Percentiles rank a stretch among this genome's conserved stretches.
Conservation (phyloP, 2,329 filamentous ascomycete species). For the Penicillium vulpinum region DNA sequence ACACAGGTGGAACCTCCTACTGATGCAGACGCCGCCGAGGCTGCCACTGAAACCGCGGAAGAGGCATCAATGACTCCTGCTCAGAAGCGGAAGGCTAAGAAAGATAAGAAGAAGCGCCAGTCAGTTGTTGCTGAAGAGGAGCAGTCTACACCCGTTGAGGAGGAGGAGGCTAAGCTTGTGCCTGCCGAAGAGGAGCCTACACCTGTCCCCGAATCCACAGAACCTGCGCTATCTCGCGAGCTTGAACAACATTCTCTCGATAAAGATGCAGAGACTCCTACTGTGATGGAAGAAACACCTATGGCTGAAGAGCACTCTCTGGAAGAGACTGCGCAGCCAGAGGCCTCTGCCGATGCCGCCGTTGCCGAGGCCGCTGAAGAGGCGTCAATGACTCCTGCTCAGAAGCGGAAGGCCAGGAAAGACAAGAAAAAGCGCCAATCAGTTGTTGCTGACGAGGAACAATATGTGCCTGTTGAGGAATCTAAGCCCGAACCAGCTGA, state of each 20-base stretch:
- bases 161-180: background rate
- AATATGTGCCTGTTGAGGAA: background rate
- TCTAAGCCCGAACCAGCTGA: background rate
- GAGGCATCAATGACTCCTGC: background rate
- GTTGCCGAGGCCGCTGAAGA: slow-evolving; percentile 1
- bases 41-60: too few relatives aligned
- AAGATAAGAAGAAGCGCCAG: slow-evolving; percentile 25
- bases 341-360: background rate
- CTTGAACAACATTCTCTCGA: background rate
- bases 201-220: background rate
- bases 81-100: slow-evolving; percentile 23
- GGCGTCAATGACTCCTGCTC: slow-evolving; percentile 16
- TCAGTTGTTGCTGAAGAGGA: slow-evolving; percentile 3
- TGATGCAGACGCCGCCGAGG: background rate
- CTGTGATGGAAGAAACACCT: background rate
- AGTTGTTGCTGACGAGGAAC: background rate
- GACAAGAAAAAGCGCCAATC: slow-evolving; percentile 26
- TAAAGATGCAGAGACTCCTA: background rate
- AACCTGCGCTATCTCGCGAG: background rate
- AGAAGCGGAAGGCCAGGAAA: slow-evolving; percentile 23
- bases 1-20: background rate
- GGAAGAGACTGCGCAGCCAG: slow-evolving; percentile 3
- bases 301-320: background rate
- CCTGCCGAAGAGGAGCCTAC: too few relatives aligned
- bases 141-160: slow-evolving; percentile 1